Evolutionary conservation across 1,284 basidiomycete genomes (phyloP), one percentile per base, ranked within the genome.

Genomic region (Moesziomyces sp.): DNA sequence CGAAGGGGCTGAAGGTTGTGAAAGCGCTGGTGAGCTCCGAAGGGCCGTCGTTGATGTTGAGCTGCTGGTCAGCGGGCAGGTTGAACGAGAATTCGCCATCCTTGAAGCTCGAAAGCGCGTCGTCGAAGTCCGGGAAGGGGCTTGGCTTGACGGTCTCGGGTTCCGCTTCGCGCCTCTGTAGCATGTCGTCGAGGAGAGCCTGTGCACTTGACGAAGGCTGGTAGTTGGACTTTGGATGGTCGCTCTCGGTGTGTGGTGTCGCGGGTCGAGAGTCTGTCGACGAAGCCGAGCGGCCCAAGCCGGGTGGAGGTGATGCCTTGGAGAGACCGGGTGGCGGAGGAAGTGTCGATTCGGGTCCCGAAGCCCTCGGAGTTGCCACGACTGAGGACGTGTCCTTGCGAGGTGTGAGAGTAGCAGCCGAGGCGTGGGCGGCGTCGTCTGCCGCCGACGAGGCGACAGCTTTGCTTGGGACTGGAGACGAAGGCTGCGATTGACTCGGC

Each of bases 121-220:
- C 77, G 61, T 83, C 81, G 40, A 80, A 78, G 58, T 80, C 77
- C 38, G 82, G 74, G 58, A 83, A 83, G 7, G 77, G 74, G 43
- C 65, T 74, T 28, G 78, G 79, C 54, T 76, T 70, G 54, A 60
- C 58, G 19, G 46, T 14, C 93, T 94, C 10, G 91, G 94, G 83
- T 94, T 68, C 55, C 10, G 88, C 87, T 76, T 93, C 91, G 46
- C 92, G 88, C 44, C 93, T 87, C 47, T 89, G 89, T 79, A 89
- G 90, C 58, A 94, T 88, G 78, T 94, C 93, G 67, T 94, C 92
- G 51, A 94, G 87, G 47, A 95, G 86, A 3, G 91, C 92, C 75
- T 91, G 91, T 0, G 92, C 93, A 46, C 91, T 90, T 14, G 87
- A 91, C 0, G 93, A 93, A 86, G 93, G 92, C 81, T 93, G 92